Evolutionary conservation across 257 asterid genomes (phyloP), one percentile per base, ranked within the genome.

Genomic region (Forsythia suspensa): DNA sequence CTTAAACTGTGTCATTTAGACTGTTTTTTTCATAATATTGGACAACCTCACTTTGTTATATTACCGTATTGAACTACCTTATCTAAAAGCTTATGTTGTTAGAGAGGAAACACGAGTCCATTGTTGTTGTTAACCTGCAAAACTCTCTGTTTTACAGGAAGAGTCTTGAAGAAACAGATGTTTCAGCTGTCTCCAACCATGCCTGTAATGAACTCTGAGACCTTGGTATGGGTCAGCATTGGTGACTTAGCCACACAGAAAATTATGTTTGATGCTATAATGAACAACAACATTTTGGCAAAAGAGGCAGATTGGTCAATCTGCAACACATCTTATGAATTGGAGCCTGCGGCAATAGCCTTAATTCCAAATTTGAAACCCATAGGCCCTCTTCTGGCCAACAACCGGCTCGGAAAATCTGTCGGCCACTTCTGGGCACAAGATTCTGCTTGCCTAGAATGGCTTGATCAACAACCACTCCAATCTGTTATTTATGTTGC

Each of bases 381-480:
- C 1, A 74, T 89, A 0, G 93, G 93, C 6, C 96, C 96, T 18
- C 84, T 91, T 39, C 46, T 87, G 4, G 87, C 93, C 3, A 83
- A 86, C 82, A 82, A 82, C 44, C 88, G 90, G 15, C 78, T 82
- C 0, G 96, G 92, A 7, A 82, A 81, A 55, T 46, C 88, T 13
- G 72, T 81, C 0, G 93, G 96, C 2, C 7, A n/a, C 29, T 91
- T 87, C 84, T 91, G 93, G 93, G 71, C 84, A 0, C 85, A 83
- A 51, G 95, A 89, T 52, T 82, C 84, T 0, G 72, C 48, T 4
- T 82, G 88, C 83, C 65, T 90, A 34, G 39, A 69, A 18, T 89
- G 93, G 95, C 95, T 90, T 0, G 89, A 90, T 75, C 84, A 76
- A 63, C 91, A 92, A 69, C 86, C 86, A 38, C 44, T 46, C 0